These are phyloP conservation scores for Penstemon barbatus DNA, from an alignment of 257 asterid species.

Conservation along the genomic window DNA sequence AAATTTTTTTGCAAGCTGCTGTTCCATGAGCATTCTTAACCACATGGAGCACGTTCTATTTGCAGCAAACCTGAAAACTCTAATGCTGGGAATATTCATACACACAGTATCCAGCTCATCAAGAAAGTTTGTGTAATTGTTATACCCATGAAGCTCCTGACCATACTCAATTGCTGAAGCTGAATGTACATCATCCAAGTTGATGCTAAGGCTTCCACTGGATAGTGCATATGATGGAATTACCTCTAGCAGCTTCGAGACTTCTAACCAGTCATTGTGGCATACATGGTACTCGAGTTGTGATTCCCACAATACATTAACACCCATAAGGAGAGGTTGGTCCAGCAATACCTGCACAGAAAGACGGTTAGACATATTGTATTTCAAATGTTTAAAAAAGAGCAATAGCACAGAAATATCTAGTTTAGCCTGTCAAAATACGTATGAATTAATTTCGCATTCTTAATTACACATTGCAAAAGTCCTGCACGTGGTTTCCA, in stretches of 20 bases:
- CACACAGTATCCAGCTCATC: constrained; percentile 79
- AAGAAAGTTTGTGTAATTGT: constrained; percentile 54
- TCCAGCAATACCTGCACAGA: constrained; percentile 80
- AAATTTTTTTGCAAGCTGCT: constrained; percentile 73
- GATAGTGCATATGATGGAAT: constrained; percentile 77
- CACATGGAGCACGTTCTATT: constrained; percentile 55
- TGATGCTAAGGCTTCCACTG: constrained; percentile 66
- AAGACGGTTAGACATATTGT: constrained; percentile 24
- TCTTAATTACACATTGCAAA: constrained; percentile 17
- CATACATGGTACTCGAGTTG: constrained; percentile 85
- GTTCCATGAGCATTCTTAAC: constrained; percentile 81
- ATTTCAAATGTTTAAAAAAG: not conserved
- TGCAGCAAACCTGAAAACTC: constrained; percentile 64
- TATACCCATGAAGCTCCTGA: constrained; percentile 47
- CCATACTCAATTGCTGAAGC: constrained; percentile 47
- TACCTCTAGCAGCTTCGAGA: constrained; percentile 79
- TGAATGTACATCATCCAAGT: constrained; percentile 59
- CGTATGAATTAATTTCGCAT: constrained; percentile 19
- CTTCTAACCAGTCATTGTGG: constrained; percentile 89
- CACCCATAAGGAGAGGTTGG: constrained; percentile 93
- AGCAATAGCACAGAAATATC: constrained; percentile 22
- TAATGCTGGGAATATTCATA: constrained; percentile 66
- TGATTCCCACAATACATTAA: constrained; percentile 92
- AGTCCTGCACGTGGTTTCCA: constrained; percentile 19
- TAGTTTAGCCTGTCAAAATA: constrained; percentile 15